phyloP scores from a whole-genome alignment of 2,329 filamentous ascomycete species.

The Coniochaeta sp. region DNA sequence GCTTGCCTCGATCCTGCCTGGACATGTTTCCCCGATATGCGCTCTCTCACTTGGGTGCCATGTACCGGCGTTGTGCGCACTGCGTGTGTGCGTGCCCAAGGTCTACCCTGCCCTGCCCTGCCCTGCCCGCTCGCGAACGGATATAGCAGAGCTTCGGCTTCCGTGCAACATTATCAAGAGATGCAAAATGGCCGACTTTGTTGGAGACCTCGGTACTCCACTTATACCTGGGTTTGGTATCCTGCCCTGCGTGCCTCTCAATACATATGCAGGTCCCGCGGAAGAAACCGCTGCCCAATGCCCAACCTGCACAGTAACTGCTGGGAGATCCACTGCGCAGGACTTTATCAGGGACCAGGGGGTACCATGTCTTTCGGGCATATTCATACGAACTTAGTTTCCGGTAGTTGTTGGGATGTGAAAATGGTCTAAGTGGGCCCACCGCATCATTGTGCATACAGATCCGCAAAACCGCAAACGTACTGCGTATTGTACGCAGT shows the following conservation, averaged over 20 bases:
- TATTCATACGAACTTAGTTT: not conserved
- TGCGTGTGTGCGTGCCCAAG: too few species aligned
- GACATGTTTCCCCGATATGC: not conserved
- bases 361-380: not conserved
- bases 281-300: not conserved
- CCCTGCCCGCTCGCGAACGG: not conserved
- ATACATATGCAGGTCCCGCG: not conserved
- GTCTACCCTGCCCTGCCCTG: too few species aligned
- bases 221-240: not conserved
- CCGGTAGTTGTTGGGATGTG: not conserved
- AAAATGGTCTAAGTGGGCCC: not conserved
- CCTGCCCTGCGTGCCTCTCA: not conserved
- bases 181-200: not conserved
- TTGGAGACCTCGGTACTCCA: not conserved
- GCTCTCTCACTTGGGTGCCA: too few species aligned
- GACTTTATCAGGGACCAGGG: not conserved
- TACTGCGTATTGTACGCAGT: not conserved
- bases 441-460: not conserved
- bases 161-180: not conserved
- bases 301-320: not conserved
- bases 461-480: not conserved
- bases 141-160: not conserved
- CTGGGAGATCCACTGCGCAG: not conserved
- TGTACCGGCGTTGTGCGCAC: too few species aligned
- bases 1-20: not conserved